phyloP scores from a whole-genome alignment of 805 yeast species.

The Metschnikowia arizonensis region DNA sequence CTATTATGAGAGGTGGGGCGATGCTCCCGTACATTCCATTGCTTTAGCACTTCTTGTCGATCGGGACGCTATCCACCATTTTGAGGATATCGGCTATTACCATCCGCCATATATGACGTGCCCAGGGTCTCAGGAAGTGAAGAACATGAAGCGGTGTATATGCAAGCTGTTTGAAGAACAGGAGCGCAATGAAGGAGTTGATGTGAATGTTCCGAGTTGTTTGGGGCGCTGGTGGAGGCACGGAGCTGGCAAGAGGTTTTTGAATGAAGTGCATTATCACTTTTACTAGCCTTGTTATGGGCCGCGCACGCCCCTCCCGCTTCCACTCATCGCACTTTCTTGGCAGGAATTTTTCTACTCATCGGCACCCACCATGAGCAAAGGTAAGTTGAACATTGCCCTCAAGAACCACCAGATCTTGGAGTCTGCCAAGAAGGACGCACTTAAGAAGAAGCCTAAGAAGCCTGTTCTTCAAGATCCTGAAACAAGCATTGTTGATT shows the following conservation, averaged over 20 bases:
- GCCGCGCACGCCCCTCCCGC: conserved; percentile 9
- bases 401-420: conserved; percentile 16
- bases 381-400: conserved; percentile 19
- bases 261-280: conserved; percentile 38
- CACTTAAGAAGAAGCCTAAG: conserved; percentile 8
- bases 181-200: conserved; percentile 30
- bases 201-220: conserved; percentile 57
- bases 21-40: conserved; percentile 45
- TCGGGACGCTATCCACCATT: conserved; percentile 37
- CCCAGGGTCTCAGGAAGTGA: conserved; percentile 33
- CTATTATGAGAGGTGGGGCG: conserved; percentile 61
- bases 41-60: conserved; percentile 34
- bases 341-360: conserved; percentile 7
- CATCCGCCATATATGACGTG: conserved; percentile 43
- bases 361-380: conserved; percentile 12
- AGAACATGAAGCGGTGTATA: conserved; percentile 35
- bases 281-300: conserved; percentile 2
- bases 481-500: conserved; percentile 6
- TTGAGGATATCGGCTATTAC: conserved; percentile 43
- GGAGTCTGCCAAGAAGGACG: conserved; percentile 9
- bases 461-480: conserved; percentile 15
- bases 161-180: conserved; percentile 22
- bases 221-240: conserved; percentile 72
- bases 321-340: conserved; percentile 14
- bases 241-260: conserved; percentile 56